A percentile compares a stretch with the other conserved stretches of the same genome.
These are phyloP conservation scores for Vaccinium corymbosum DNA, from an alignment of 148 eudicot species.

Conservation along the genomic window DNA sequence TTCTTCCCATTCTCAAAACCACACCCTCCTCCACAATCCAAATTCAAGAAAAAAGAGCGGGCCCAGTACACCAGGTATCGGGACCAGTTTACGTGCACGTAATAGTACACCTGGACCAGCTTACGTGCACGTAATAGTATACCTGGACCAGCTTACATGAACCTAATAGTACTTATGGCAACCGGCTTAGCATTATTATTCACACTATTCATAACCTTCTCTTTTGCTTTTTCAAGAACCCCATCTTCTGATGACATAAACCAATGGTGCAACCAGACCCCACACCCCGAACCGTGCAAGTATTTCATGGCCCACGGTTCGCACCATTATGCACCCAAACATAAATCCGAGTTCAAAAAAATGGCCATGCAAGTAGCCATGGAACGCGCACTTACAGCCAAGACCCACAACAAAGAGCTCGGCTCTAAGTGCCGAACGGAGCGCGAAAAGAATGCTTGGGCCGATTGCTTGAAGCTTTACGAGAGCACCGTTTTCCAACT, in stretches of 20 bases:
- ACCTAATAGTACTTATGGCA: slow-evolving; percentile 14
- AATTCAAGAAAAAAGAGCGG: background rate
- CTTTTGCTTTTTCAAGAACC: background rate
- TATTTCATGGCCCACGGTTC: slow-evolving; percentile 32
- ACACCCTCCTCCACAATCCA: background rate
- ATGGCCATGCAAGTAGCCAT: slow-evolving; percentile 35
- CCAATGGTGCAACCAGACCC: slow-evolving; percentile 66
- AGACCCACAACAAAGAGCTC: slow-evolving; percentile 26
- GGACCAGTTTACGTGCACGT: too few relatives aligned
- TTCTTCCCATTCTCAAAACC: background rate
- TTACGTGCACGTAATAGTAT: too few relatives aligned
- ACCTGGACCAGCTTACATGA: too few relatives aligned
- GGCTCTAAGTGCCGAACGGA: slow-evolving; percentile 27
- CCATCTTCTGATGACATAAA: slow-evolving; percentile 12
- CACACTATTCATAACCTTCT: slow-evolving; percentile 13
- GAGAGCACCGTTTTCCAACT: slow-evolving; percentile 47
- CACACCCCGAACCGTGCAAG: slow-evolving; percentile 58
- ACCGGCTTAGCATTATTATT: background rate
- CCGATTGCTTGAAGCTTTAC: slow-evolving; percentile 55
- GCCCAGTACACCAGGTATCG: too few relatives aligned
- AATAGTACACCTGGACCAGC: too few relatives aligned
- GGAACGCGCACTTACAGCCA: slow-evolving; percentile 38
- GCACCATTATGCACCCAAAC: slow-evolving; percentile 18
- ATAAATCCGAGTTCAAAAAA: slow-evolving; percentile 39
- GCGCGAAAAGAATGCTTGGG: slow-evolving; percentile 45